Percentiles rank a stretch among this genome's conserved stretches.
Conservation (phyloP, 2,329 filamentous ascomycete species). For the Fusarium pseudonygamai region DNA sequence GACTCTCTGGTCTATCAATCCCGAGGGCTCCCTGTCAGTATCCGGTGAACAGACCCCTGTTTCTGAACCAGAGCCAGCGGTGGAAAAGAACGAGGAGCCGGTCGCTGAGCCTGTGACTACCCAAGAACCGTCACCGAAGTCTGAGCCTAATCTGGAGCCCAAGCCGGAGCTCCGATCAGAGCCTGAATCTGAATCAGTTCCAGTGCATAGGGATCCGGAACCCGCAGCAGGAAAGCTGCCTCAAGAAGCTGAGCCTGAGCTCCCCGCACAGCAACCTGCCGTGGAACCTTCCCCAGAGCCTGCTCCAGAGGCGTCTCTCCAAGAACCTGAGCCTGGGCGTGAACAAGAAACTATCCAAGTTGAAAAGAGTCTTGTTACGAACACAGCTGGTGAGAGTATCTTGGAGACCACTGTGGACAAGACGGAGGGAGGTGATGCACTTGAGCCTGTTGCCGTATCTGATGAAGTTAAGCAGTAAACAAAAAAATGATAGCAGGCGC, state of each 20-base stretch:
- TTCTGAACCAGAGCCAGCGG: conserved; percentile 19
- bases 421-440: conserved; percentile 44
- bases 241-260: conserved; percentile 19
- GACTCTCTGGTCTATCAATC: conserved; percentile 63
- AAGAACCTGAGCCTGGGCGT: background rate
- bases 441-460: conserved; percentile 50
- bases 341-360: conserved; percentile 13
- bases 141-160: conserved; percentile 11
- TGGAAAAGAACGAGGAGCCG: conserved; percentile 3
- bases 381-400: conserved; percentile 57
- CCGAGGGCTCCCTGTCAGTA: conserved; percentile 54
- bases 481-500: background rate
- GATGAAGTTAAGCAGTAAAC: conserved; percentile 47
- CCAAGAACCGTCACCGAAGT: conserved; percentile 5
- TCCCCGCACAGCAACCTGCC: conserved; percentile 20
- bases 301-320: background rate
- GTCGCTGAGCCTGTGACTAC: background rate
- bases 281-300: conserved; percentile 23
- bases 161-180: conserved; percentile 24
- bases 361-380: conserved; percentile 52
- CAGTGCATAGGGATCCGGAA: conserved; percentile 20
- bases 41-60: conserved; percentile 20
- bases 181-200: conserved; percentile 24
- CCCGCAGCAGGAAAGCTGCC: conserved; percentile 17
- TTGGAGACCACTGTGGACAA: conserved; percentile 51